Percentiles rank a stretch among this genome's conserved stretches.
phyloP scores from a whole-genome alignment of 208 protist species.

The Acanthamoeba sp. region DNA sequence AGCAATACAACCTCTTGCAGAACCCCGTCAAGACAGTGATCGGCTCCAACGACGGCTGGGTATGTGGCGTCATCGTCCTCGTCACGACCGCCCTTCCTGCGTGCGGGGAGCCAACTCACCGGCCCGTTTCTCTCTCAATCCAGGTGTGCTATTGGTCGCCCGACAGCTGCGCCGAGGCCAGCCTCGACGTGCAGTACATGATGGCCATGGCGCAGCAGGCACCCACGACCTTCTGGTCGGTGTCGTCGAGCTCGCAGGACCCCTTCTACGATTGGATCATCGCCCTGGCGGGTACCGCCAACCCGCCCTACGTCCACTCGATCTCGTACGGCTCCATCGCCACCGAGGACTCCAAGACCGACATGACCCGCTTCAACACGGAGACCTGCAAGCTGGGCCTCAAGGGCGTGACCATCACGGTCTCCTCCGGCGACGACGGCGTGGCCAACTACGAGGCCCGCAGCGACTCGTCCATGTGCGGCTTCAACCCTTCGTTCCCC shows the following conservation, averaged over 20 bases:
- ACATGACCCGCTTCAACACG: slow-evolving; percentile 30
- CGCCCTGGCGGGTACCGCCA: slow-evolving; percentile 38
- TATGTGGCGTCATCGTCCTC: too few species aligned
- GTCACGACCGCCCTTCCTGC: too few species aligned
- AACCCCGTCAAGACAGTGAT: slow-evolving; percentile 4
- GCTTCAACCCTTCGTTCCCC: slow-evolving; percentile 79
- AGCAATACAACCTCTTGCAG: not conserved
- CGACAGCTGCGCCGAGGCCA: slow-evolving; percentile 25
- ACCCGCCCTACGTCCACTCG: slow-evolving; percentile 51
- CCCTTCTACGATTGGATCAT: slow-evolving; percentile 70
- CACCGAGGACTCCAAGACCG: slow-evolving; percentile 10
- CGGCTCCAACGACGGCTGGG: slow-evolving; percentile 20
- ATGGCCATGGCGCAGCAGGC: slow-evolving; percentile 9
- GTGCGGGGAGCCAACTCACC: too few species aligned
- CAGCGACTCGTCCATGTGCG: slow-evolving; percentile 63
- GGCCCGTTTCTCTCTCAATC: too few species aligned
- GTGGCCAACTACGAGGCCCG: slow-evolving; percentile 71
- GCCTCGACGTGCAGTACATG: slow-evolving; percentile 68
- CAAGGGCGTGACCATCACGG: slow-evolving; percentile 78
- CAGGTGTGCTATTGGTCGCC: not conserved
- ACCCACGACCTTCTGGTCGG: slow-evolving; percentile 76
- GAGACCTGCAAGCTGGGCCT: slow-evolving; percentile 67
- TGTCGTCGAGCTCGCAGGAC: not conserved
- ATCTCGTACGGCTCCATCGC: slow-evolving; percentile 53
- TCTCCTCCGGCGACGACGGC: slow-evolving; percentile 81